Percentiles rank a stretch among this genome's conserved stretches.
phyloP scores from a whole-genome alignment of 2,329 filamentous ascomycete genomes.

The Colletotrichum spaethianum region DNA sequence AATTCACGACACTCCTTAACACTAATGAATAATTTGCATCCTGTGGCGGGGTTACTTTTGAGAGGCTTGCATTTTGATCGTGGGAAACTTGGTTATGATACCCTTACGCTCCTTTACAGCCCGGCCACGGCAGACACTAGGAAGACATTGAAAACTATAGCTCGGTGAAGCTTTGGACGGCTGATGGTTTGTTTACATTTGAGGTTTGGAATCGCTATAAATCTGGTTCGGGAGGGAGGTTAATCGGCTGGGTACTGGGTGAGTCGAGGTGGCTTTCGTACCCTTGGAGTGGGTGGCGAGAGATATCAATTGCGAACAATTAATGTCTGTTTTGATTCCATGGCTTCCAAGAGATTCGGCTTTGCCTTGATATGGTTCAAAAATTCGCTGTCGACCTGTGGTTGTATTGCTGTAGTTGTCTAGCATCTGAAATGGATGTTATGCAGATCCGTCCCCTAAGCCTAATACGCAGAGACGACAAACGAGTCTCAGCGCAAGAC shows the following conservation, averaged over 20 bases:
- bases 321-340: conserved; percentile 1
- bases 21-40: conserved; percentile 28
- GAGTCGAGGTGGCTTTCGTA: conserved; percentile 12
- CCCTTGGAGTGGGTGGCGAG: neutral
- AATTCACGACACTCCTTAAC: conserved; percentile 38
- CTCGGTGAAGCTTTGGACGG: neutral
- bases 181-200: neutral
- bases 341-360: neutral
- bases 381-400: neutral
- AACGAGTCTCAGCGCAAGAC: no score
- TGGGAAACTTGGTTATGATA: conserved; percentile 16
- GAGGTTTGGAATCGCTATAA: conserved; percentile 2
- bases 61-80: conserved; percentile 7
- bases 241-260: conserved; percentile 12
- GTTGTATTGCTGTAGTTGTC: neutral
- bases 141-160: neutral
- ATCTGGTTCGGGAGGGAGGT: neutral
- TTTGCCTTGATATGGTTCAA: neutral
- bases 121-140: neutral
- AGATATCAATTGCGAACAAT: conserved; percentile 10
- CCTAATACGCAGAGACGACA: no score
- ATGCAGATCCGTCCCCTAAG: no score
- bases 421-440: no score
- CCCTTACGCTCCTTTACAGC: conserved; percentile 31
- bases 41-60: neutral